Evolutionary conservation across 2,329 filamentous ascomycete species (phyloP), one percentile per base, ranked within the genome.

Genomic region (Endothia cerciana): DNA sequence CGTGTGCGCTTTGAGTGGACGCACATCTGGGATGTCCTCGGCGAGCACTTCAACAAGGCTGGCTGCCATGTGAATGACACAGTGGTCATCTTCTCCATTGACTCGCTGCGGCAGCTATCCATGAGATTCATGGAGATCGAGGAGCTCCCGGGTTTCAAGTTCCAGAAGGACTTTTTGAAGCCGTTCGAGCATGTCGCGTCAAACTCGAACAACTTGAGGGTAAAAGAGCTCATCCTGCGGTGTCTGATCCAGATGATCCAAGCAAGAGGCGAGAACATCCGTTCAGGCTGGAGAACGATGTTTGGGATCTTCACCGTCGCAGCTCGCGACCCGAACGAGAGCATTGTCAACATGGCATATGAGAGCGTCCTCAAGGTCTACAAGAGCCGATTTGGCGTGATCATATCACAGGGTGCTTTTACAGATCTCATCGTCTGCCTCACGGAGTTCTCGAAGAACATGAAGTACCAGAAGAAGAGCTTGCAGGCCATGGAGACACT

Each of bases 211-310:
- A 93, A 95, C 69, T 89, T 97, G 22, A 89, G 92, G 0, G 95
- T 99, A 72, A 99, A 99, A 78, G 95, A 99, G 72, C 94, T 99
- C 91, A 93, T 97, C 56, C 82, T 99, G 30, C 89, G 94, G 53
- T 99, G 96, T 75, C 82, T 99, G 68, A 96, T 97, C 65, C 96
- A 99, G 78, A 99, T 99, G 96, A 97, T 99, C 58, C 95, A 99
- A 79, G 94, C 94, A 40, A 87, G 92, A 65, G 96, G 96, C 6
- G 91, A 97, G 77, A 98, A 98, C 72, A 99, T 99, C 74, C 90
- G 94, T 62, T 97, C 94, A 47, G 95, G 95, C 5, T 99, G 95
- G 95, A 91, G 95, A 75, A 98, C 96, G 25, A 99, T 99, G 94
- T 98, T 99, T 78, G 95, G 94, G 4, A 94, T 97, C 38, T 99